Base-by-base conservation (phyloP, 108 stramenopile genomes). In the Cyclotella cryptica region DNA sequence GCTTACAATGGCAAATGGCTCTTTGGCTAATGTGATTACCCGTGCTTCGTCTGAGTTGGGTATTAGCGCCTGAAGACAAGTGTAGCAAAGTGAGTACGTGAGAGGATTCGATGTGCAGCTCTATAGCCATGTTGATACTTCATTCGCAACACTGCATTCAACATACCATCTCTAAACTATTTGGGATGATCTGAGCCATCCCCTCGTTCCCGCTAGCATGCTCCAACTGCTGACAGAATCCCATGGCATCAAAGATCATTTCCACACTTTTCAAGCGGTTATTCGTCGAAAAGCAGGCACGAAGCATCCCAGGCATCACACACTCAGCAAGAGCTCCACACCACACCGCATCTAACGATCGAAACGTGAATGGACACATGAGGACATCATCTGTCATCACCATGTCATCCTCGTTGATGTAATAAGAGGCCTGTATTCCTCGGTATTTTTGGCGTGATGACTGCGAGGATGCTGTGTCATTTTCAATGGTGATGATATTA, bases 241-340 rank as follows among this genome's bases (percentile, higher is more conserved):
- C 90, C 94, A 95, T 93, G 54, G 92, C 91, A 80, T 95, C 94
- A 63, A 87, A 95, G 14, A 90, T 86, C 75, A 95, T 84, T 64
- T 95, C 94, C 40, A 93, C 65, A 57, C 79, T 89, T 28, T 71
- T 47, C 9, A 95, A 77, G 62, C 91, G 90, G 77, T 93, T 91
- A 27, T 77, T 71, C 28, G 82, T 42, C 3, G 89, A 89, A 69
- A 93, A 95, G 53, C 78, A 58, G 0, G 84, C 90, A 52, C 89
- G 78, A 27, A 93, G 82, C 94, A 93, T 95, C 12, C 94, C 94
- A 42, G 89, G 89, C 80, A 92, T 85, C 54, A 88, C 78, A 46
- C 89, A 89, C 71, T 95, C 94, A 19, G 88, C 73, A 30, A 89
- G 72, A 19, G 89, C 92, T 17, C 94, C 94, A 74, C 85, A 91